Evolutionary conservation across 2,329 filamentous ascomycete genomes (phyloP).

Genomic region (Helicocarpus griseus): DNA sequence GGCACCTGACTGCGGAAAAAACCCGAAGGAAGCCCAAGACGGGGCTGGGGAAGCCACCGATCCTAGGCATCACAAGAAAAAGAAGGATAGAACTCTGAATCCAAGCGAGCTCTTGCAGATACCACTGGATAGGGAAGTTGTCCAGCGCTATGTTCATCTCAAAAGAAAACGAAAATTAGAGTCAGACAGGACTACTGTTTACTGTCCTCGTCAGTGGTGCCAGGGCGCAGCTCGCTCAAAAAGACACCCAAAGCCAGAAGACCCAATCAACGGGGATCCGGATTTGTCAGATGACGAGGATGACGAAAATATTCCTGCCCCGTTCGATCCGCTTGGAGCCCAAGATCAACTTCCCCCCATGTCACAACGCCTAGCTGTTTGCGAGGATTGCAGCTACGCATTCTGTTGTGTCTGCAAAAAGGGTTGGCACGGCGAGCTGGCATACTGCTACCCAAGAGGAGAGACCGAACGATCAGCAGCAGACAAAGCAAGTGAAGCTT

Average conservation of each 20-base stretch:
- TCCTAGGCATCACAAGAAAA: constrained; percentile 40
- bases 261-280: constrained; percentile 44
- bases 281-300: constrained; percentile 43
- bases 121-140: constrained; percentile 57
- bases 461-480: constrained; percentile 65
- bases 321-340: constrained; percentile 35
- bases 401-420: constrained; percentile 69
- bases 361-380: constrained; percentile 66
- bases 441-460: constrained; percentile 58
- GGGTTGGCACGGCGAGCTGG: constrained; percentile 89
- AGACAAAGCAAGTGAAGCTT: constrained; percentile 78
- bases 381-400: constrained; percentile 79
- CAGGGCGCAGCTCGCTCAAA: constrained; percentile 75
- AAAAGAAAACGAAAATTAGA: constrained; percentile 92
- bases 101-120: constrained; percentile 79
- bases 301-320: constrained; percentile 29
- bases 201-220: constrained; percentile 88
- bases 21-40: constrained; percentile 22
- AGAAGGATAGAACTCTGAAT: constrained; percentile 59
- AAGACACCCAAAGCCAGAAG: constrained; percentile 60
- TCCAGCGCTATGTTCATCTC: constrained; percentile 77
- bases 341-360: constrained; percentile 37
- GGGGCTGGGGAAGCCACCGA: constrained; percentile 17
- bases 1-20: constrained; percentile 65
- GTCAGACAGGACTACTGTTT: constrained; percentile 81